Conservation (phyloP, 1,284 basidiomycete species). For the Ustilago xerochloae region DNA sequence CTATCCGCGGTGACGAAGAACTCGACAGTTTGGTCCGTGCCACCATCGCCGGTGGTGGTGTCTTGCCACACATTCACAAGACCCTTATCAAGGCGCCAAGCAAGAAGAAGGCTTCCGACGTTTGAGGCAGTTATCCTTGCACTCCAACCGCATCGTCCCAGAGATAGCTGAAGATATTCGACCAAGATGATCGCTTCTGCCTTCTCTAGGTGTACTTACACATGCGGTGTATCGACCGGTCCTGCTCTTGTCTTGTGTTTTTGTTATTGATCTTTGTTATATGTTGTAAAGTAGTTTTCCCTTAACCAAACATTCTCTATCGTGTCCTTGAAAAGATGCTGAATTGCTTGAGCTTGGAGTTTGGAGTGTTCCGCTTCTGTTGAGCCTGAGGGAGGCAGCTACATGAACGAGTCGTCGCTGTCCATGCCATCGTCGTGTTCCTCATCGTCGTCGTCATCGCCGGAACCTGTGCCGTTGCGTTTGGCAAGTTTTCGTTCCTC, state of each 20-base stretch:
- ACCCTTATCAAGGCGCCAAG: conserved; percentile 57
- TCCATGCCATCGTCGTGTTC: conserved; percentile 46
- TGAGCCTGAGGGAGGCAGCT: not conserved
- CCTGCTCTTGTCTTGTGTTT: conserved; percentile 22
- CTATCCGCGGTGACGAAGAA: conserved; percentile 95
- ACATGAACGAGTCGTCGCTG: conserved; percentile 65
- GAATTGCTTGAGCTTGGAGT: not conserved
- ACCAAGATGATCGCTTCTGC: not conserved
- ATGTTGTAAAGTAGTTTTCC: conserved; percentile 42
- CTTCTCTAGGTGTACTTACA: not conserved
- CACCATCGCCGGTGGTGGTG: conserved; percentile 82
- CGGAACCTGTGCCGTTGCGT: conserved; percentile 20
- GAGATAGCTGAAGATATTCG: not conserved
- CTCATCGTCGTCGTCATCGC: conserved; percentile 29
- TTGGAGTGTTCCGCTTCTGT: no score
- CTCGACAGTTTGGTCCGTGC: conserved; percentile 74
- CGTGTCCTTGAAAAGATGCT: not conserved
- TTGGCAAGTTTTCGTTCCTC: conserved; percentile 47
- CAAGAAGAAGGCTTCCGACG: conserved; percentile 52
- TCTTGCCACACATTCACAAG: conserved; percentile 97
- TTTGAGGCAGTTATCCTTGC: not conserved
- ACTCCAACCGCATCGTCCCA: not conserved
- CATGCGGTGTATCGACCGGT: not conserved
- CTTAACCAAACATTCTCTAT: conserved; percentile 8
- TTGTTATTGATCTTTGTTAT: conserved; percentile 26